Evolutionary conservation across 2,329 filamentous ascomycete species (phyloP).

Genomic region (Exophiala sp.): DNA sequence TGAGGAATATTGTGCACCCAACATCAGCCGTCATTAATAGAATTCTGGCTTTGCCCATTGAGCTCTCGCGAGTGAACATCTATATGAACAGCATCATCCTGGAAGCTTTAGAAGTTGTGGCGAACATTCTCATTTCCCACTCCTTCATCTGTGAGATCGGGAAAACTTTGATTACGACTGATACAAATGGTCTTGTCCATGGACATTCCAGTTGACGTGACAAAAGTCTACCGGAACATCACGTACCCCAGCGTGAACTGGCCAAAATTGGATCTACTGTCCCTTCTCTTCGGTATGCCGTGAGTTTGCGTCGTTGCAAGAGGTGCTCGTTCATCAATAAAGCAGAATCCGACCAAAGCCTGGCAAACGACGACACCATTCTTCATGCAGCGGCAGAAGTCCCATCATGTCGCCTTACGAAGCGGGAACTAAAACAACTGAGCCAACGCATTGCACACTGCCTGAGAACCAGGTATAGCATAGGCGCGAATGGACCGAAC

Average conservation of each 20-base stretch:
- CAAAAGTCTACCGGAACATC: conserved; percentile 21
- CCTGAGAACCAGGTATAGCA: conserved; percentile 52
- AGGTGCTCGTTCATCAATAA: neutral
- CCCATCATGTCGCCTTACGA: conserved; percentile 54
- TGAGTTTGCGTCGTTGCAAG: neutral
- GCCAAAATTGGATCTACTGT: conserved; percentile 25
- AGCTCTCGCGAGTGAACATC: too few species aligned
- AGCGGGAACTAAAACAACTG: conserved; percentile 47
- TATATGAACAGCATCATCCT: too few species aligned
- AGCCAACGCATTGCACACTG: conserved; percentile 55
- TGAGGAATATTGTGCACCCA: too few species aligned
- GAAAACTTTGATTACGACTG: too few species aligned
- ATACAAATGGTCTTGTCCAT: too few species aligned
- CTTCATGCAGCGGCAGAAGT: conserved; percentile 58
- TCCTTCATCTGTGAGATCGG: too few species aligned
- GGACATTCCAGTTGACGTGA: neutral
- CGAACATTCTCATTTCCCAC: too few species aligned
- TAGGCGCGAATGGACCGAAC: conserved; percentile 49
- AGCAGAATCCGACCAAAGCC: conserved; percentile 20
- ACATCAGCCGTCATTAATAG: too few species aligned
- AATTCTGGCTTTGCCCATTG: too few species aligned
- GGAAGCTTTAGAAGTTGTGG: too few species aligned
- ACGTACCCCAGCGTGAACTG: conserved; percentile 19
- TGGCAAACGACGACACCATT: conserved; percentile 45
- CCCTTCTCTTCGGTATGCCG: conserved; percentile 23